These are phyloP conservation scores for Epichloe amarillans DNA, from an alignment of 2,329 filamentous ascomycete species.

Conservation along the genomic window DNA sequence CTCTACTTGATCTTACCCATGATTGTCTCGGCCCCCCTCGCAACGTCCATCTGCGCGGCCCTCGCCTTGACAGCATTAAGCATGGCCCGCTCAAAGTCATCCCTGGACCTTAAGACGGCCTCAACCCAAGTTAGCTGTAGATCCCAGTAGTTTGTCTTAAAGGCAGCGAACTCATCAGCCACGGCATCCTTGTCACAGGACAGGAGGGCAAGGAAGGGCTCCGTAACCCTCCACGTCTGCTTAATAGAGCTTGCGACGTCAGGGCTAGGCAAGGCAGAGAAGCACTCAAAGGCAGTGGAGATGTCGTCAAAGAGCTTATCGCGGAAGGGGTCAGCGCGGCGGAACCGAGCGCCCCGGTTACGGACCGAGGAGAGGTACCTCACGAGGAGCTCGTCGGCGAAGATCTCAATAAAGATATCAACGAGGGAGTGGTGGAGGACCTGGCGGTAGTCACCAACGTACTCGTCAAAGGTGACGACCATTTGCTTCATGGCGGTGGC, in stretches of 20 bases:
- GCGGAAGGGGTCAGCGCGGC: constrained; percentile 71
- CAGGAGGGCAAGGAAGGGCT: constrained; percentile 71
- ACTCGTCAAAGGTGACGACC: constrained; percentile 89
- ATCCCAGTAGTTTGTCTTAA: constrained; percentile 87
- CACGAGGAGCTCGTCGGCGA: constrained; percentile 80
- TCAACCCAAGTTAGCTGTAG: constrained; percentile 93
- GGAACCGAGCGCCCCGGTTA: constrained; percentile 85
- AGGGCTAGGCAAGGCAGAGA: constrained; percentile 55
- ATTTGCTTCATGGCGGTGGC: constrained; percentile 85
- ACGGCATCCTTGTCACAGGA: constrained; percentile 60
- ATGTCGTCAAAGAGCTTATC: constrained; percentile 93
- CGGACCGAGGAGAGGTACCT: constrained; percentile 73
- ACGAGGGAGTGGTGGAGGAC: constrained; percentile 77
- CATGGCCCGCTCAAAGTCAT: constrained; percentile 90
- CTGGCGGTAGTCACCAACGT: constrained; percentile 72
- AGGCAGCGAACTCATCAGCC: constrained; percentile 64
- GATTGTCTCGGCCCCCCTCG: constrained; percentile 80
- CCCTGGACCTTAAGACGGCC: constrained; percentile 68
- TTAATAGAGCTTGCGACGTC: constrained; percentile 66
- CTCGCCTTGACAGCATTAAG: constrained; percentile 75
- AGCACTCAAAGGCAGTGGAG: constrained; percentile 79
- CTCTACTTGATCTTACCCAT: constrained; percentile 84
- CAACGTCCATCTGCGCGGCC: constrained; percentile 74
- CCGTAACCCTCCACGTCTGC: constrained; percentile 82
- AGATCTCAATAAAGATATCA: constrained; percentile 86